A percentile compares a stretch with the other conserved stretches of the same genome.
phyloP scores from a whole-genome alignment of 805 yeast genomes.

The Metschnikowia continentalis region DNA sequence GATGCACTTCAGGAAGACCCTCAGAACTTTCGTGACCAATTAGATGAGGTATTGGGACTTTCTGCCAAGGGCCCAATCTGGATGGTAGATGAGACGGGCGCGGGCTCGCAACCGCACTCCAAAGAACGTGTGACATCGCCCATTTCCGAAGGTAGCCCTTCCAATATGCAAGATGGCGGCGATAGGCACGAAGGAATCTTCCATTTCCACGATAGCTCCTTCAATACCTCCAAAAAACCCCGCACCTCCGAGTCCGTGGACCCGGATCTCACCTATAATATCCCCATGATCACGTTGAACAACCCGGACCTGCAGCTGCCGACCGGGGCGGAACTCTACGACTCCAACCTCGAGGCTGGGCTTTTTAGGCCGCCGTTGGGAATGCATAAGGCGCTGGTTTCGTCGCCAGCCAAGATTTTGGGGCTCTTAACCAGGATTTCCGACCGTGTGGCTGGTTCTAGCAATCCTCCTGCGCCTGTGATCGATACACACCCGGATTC shows the following conservation, averaged over 20 bases:
- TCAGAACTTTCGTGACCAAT: background rate
- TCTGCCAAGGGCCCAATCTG: background rate
- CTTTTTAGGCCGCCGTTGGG: background rate
- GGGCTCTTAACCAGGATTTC: slow-evolving; percentile 13
- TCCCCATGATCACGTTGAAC: slow-evolving; percentile 17
- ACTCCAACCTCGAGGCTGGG: slow-evolving; percentile 11
- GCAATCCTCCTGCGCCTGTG: slow-evolving; percentile 12
- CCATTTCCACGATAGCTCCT: background rate
- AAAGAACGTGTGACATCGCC: background rate
- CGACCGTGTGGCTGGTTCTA: slow-evolving; percentile 15
- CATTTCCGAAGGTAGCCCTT: background rate
- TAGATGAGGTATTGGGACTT: background rate
- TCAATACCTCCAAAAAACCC: background rate
- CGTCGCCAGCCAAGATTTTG: slow-evolving; percentile 13
- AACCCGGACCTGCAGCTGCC: background rate
- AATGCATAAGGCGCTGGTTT: background rate
- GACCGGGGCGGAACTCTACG: background rate
- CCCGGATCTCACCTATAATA: slow-evolving; percentile 11
- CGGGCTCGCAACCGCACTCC: background rate
- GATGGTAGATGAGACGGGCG: background rate
- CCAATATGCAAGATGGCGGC: too few species aligned
- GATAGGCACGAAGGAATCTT: too few species aligned
- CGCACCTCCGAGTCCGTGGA: background rate
- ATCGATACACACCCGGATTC: slow-evolving; percentile 7
- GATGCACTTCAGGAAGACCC: background rate